These are phyloP conservation scores for Oryza rufipogon DNA, from an alignment of 176 grass and related monocot genomes.

Conservation along the genomic window DNA sequence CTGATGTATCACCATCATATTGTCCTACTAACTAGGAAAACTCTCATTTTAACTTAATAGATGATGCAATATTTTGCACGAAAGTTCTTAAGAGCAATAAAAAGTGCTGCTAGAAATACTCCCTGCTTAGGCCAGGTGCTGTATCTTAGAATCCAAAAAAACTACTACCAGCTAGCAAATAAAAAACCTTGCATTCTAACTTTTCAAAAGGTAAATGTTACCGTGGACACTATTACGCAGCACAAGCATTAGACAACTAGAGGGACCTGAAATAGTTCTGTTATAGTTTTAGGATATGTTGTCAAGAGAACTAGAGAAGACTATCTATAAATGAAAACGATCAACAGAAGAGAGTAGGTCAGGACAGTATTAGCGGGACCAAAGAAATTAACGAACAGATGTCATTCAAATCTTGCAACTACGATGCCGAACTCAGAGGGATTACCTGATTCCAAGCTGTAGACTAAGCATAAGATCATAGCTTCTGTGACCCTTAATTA, in stretches of 20 bases:
- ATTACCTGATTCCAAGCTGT: constrained; percentile 96
- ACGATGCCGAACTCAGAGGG: background rate
- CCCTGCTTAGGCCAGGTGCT: background rate
- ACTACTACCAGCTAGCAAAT: constrained; percentile 15
- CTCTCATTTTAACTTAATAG: background rate
- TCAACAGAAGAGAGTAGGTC: constrained; percentile 9
- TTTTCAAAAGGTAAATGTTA: constrained; percentile 12
- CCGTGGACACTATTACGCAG: background rate
- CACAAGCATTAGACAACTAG: background rate
- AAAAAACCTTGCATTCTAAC: constrained; percentile 17
- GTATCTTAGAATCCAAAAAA: background rate
- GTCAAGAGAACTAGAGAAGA: background rate
- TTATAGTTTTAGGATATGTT: background rate
- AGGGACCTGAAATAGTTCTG: background rate
- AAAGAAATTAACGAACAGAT: background rate
- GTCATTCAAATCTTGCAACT: background rate
- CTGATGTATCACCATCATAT: background rate
- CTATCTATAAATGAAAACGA: constrained; percentile 22
- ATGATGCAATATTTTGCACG: background rate
- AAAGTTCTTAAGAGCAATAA: constrained; percentile 6
- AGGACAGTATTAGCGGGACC: background rate
- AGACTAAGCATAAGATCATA: constrained; percentile 98
- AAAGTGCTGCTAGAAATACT: background rate
- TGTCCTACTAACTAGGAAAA: background rate
- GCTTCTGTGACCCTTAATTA: constrained; percentile 97